phyloP scores from a whole-genome alignment of 208 protist species.

The Vickermania ingenoplastis region DNA sequence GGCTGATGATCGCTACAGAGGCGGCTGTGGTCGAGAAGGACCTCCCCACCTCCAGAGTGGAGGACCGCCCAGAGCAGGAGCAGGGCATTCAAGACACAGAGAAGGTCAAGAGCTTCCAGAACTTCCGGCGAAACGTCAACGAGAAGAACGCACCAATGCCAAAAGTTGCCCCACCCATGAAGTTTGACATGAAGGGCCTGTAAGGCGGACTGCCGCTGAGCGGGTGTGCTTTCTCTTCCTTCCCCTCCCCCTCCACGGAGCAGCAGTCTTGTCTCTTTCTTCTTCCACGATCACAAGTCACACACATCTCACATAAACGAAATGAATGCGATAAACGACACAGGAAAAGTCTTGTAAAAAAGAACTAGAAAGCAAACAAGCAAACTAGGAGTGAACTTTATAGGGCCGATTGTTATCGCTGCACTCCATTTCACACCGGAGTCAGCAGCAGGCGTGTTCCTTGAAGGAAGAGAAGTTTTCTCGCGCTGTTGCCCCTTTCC shows the following conservation, averaged over 20 bases:
- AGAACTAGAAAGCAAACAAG: no score
- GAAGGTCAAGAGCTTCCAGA: constrained; percentile 63
- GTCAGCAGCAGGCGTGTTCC: no score
- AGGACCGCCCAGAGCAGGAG: constrained; percentile 58
- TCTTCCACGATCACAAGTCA: no score
- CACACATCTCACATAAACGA: no score
- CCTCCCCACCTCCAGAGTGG: constrained; percentile 17
- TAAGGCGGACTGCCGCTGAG: constrained; percentile 7
- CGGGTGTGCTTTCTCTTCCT: background rate
- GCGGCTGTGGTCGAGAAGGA: constrained; percentile 91
- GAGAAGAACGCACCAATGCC: constrained; percentile 74
- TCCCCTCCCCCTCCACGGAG: background rate
- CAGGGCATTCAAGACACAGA: constrained; percentile 69
- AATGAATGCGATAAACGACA: no score
- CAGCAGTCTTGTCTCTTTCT: no score
- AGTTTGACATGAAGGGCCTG: constrained; percentile 82
- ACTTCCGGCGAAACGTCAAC: constrained; percentile 58
- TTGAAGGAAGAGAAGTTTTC: no score
- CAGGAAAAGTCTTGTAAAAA: no score
- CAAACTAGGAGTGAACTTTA: no score
- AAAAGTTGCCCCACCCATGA: constrained; percentile 77
- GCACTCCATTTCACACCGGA: no score
- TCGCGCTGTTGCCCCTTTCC: no score
- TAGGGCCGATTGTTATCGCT: no score
- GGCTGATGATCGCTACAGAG: constrained; percentile 99